Evolutionary conservation across 75 land plant genomes (phyloP), one percentile per base, ranked within the genome.

Genomic region (Sequoia sempervirens): DNA sequence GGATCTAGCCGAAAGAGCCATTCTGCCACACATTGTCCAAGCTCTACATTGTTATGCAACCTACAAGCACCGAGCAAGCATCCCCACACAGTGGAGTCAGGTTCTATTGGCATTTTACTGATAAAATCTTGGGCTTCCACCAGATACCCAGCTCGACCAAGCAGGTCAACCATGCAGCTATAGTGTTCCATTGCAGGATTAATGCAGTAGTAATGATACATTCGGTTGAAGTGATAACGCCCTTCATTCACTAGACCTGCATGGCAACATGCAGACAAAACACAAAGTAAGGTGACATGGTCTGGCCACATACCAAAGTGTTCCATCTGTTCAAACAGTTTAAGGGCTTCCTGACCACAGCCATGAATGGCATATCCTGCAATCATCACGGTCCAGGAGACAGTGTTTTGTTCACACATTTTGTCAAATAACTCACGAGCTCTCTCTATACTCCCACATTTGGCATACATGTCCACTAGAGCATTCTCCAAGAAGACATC

Each of bases 371-470:
- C 86, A 79, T 86, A 84, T 23, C 82, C 88, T 37, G 86, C 36
- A 54, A 86, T 84, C 45, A 86, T 50, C 14, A 70, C 50, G 40
- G 41, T 86, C 88, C 86, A 86, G 13, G 88, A 54, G 50, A 85
- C 75, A 2, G 15, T 41, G 80, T 85, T 46, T 30, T 72, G 37
- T 41, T 81, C n/a, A 9, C 18, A 32, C 47, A 82, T 81, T 54
- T 85, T 80, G 69, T 81, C 38, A 70, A 70, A 84, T 14, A 84
- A 28, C 14, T 53, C 32, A 12, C 40, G 10, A 26, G 85, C 87
- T 54, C 84, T 83, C 80, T 84, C 80, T n/a, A 84, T n/a, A 32
- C 86, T 73, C 61, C 87, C 80, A 83, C 84, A 83, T 46, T 83
- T 83, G 20, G 79, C 70, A 74, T 83, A 83, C 84, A 83, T 73